Evolutionary conservation across 768 basidiomycete genomes (phyloP).

Genomic region (Mycena metata): DNA sequence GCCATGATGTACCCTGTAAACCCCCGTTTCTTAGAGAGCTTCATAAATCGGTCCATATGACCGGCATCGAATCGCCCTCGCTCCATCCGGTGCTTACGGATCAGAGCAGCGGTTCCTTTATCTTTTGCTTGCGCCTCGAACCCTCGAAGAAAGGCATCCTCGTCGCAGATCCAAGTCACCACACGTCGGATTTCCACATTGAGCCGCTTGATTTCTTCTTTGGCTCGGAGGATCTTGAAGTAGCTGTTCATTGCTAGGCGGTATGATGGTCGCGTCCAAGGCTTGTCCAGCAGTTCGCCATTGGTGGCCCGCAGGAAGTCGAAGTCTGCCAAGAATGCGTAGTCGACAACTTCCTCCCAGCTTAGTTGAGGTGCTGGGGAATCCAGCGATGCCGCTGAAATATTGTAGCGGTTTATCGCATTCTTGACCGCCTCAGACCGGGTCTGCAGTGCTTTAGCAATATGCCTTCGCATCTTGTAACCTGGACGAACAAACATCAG

Average conservation of each 20-base stretch:
- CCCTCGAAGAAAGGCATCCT: conserved; percentile 7
- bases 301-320: conserved; percentile 31
- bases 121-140: not conserved
- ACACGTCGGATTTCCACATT: conserved; percentile 42
- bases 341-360: conserved; percentile 38
- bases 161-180: conserved; percentile 36
- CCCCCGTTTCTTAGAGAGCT: no score
- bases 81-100: no score
- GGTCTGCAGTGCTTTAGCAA: conserved; percentile 36
- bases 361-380: conserved; percentile 18
- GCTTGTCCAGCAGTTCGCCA: conserved; percentile 17
- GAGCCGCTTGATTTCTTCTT: conserved; percentile 40
- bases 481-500: conserved; percentile 26
- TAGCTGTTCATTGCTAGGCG: conserved; percentile 25
- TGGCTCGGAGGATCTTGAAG: conserved; percentile 36
- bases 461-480: conserved; percentile 38
- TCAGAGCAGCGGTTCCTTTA: no score
- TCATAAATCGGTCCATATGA: no score
- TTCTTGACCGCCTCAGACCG: conserved; percentile 37
- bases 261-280: conserved; percentile 31
- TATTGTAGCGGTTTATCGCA: conserved; percentile 36
- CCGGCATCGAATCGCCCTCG: no score
- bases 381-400: conserved; percentile 19
- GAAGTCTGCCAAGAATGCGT: conserved; percentile 23
- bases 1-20: no score